Evolutionary conservation across 225 moss, liverwort and hornwort genomes (phyloP).

Genomic region (Bryum argenteum): DNA sequence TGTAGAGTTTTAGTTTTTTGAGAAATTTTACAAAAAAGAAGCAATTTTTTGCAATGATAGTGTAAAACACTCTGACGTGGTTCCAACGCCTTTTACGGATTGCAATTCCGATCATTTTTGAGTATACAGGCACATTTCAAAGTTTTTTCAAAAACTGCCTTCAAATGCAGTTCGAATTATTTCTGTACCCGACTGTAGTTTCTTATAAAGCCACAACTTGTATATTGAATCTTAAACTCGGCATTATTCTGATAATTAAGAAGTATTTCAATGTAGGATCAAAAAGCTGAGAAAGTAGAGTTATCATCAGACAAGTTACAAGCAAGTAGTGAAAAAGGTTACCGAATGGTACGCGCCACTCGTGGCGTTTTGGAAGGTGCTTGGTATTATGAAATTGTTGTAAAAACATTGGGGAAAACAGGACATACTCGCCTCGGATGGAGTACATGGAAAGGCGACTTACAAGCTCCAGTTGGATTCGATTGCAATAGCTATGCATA

Average conservation of each 20-base stretch:
- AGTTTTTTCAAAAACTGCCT: too few species aligned
- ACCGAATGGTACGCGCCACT: slow-evolving; percentile 92
- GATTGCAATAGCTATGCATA: slow-evolving; percentile 85
- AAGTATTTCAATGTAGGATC: slow-evolving; percentile 25
- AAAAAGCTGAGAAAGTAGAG: slow-evolving; percentile 92
- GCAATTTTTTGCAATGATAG: too few species aligned
- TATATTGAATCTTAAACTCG: fast-evolving
- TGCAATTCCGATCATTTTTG: too few species aligned
- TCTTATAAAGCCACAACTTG: neutral
- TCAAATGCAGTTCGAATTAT: too few species aligned
- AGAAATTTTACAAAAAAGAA: too few species aligned
- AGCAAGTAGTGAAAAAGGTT: slow-evolving; percentile 92
- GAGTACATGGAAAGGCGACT: slow-evolving; percentile 79
- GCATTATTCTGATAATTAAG: fast-evolving
- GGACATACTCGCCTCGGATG: slow-evolving; percentile 92
- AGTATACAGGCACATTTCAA: too few species aligned
- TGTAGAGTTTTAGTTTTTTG: too few species aligned
- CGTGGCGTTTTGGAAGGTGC: slow-evolving; percentile 73
- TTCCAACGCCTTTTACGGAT: too few species aligned
- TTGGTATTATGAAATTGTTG: slow-evolving; percentile 85
- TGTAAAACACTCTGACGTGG: too few species aligned
- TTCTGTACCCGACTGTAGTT: too few species aligned
- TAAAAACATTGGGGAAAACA: slow-evolving; percentile 63
- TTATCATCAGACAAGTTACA: slow-evolving; percentile 70
- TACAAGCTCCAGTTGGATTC: slow-evolving; percentile 94